These are phyloP conservation scores for Aspergillus eucalypticola DNA, from an alignment of 2,329 filamentous ascomycete genomes.

Conservation along the genomic window DNA sequence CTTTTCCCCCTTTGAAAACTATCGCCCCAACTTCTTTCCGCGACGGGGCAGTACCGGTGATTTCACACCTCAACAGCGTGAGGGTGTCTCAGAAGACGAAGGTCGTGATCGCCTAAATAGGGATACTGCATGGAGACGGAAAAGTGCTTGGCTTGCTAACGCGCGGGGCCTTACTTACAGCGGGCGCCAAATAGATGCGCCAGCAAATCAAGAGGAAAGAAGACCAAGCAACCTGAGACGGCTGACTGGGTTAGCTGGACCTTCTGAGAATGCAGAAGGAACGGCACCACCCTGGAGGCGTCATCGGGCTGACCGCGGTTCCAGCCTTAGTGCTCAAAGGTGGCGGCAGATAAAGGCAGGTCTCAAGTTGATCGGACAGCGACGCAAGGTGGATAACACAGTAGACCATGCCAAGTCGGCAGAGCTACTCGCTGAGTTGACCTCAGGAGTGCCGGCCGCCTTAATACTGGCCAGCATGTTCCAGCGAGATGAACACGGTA, in stretches of 20 bases:
- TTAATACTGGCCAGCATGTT: slow-evolving; percentile 97
- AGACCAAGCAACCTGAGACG: slow-evolving; percentile 66
- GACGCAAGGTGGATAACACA: slow-evolving; percentile 77
- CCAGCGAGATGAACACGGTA: slow-evolving; percentile 92
- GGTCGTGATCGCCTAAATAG: slow-evolving; percentile 63
- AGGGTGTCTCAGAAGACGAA: slow-evolving; percentile 73
- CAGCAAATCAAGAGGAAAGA: slow-evolving; percentile 52
- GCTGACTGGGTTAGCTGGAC: slow-evolving; percentile 63
- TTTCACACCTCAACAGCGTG: slow-evolving; percentile 54
- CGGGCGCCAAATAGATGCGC: slow-evolving; percentile 53
- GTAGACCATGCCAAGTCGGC: slow-evolving; percentile 95
- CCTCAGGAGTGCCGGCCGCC: slow-evolving; percentile 88
- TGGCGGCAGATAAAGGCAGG: slow-evolving; percentile 94
- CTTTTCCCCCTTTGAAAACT: slow-evolving; percentile 48
- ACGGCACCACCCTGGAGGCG: slow-evolving; percentile 57
- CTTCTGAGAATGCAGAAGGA: slow-evolving; percentile 64
- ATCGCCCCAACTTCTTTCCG: slow-evolving; percentile 54
- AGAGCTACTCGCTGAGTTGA: slow-evolving; percentile 90
- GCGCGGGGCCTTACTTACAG: slow-evolving; percentile 50
- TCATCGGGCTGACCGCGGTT: slow-evolving; percentile 62
- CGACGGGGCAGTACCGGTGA: slow-evolving; percentile 69
- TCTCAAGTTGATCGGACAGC: slow-evolving; percentile 72
- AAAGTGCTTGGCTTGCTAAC: slow-evolving; percentile 58
- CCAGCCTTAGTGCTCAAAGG: slow-evolving; percentile 73
- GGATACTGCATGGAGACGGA: slow-evolving; percentile 59